Evolutionary conservation across 306 rosid genomes (phyloP), one percentile per base, ranked within the genome.

Genomic region (Nissolia schottii): DNA sequence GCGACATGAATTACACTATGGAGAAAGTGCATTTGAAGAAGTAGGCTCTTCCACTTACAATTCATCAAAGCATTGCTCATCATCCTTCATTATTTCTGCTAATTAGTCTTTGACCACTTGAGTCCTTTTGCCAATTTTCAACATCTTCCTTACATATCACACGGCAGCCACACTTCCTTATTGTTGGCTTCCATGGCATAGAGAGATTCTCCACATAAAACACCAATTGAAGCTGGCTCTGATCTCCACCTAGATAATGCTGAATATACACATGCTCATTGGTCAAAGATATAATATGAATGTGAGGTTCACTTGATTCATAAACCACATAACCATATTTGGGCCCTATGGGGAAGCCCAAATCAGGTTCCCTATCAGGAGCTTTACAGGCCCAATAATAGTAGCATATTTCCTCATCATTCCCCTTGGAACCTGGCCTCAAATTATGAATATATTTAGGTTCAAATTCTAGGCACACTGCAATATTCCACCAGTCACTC

Each of bases 401-500:
- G 25, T 37, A n/a, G 64, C 64, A 24, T 38, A 20, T 56, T 24
- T 54, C 18, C 25, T 15, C 18, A n/a, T n/a, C n/a, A 15, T 16
- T 15, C 2, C 24, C 38, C 1, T 8, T 7, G 20, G 24, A 41
- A 64, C 24, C 28, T 64, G 70, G 56, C 27, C 56, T 49, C 46
- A 31, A 19, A 12, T 32, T 12, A 23, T 4, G 0, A 2, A 23
- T 53, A 0, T 53, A 14, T 9, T 9, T 0, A 41, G 76, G 28
- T 57, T 72, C 70, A 9, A 73, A 73, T 7, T 22, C 58, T 18
- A n/a, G n/a, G n/a, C n/a, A n/a, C n/a, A n/a, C n/a, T n/a, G n/a
- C n/a, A n/a, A n/a, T n/a, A n/a, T n/a, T n/a, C n/a, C n/a, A n/a
- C n/a, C n/a, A n/a, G n/a, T n/a, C n/a, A n/a, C n/a, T n/a, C n/a